Evolutionary conservation across 768 basidiomycete genomes (phyloP), one percentile per base, ranked within the genome.

Genomic region (Agaricus blazei): DNA sequence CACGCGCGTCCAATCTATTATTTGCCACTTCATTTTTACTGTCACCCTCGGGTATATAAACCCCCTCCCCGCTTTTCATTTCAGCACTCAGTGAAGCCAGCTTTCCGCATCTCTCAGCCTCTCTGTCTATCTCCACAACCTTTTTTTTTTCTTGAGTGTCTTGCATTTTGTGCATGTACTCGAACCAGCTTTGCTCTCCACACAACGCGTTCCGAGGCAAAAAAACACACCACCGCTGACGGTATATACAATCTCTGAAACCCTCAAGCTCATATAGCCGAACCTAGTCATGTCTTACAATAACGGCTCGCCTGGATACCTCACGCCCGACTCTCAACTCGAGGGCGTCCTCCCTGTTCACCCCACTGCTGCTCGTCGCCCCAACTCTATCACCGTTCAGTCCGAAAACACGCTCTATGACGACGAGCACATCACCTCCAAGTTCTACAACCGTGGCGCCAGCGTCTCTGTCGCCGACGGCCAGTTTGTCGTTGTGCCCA

Each of bases 201-300:
- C 93, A 95, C 77, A 95, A 95, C 76, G 79, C 82, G 64, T 81
- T 89, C 77, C 81, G 91, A 84, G 93, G 93, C 77, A 70, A 67
- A 65, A 65, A 93, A 90, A 70, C 93, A 95, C 80, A 84, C 87
- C 62, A 74, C 75, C 67, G 81, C 89, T 63, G 82, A 84, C 61
- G 81, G 87, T 66, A 68, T 91, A 52, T 77, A 77, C 74, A 65
- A 74, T 68, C 70, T 57, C 59, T 57, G 60, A 24, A 50, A 9
- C 57, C 59, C 44, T 61, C 59, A 50, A 34, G 34, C 11, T 52
- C 60, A 59, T 58, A 54, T 59, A 56, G 15, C 41, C 51, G 55
- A 19, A 43, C 34, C 7, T 34, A 34, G 61, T 57, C 57, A 87
- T 87, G 84, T 73, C 82, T 59, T 72, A 78, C 58, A 75, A 71